Conservation (phyloP, 2,329 filamentous ascomycete species). For the Fusarium sp. region DNA sequence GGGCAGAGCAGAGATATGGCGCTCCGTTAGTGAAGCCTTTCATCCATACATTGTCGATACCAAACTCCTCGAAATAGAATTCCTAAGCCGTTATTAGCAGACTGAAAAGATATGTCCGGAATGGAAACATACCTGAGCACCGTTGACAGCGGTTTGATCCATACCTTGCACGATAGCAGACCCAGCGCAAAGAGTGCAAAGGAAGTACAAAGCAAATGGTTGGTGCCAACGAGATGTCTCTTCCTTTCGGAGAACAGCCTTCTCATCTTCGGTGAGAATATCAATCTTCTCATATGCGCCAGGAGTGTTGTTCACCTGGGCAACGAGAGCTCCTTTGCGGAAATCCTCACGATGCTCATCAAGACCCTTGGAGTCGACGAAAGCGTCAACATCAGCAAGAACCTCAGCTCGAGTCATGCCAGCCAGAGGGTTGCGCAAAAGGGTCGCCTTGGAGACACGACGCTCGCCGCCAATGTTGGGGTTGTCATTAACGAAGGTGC, state of each 20-base stretch:
- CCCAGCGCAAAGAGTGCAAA: conserved; percentile 51
- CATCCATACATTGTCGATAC: conserved; percentile 56
- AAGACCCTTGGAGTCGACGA: conserved; percentile 52
- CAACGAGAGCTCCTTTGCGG: conserved; percentile 63
- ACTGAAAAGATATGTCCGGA: background rate
- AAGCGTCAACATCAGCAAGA: conserved; percentile 52
- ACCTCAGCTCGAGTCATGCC: conserved; percentile 48
- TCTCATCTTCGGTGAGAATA: conserved; percentile 47
- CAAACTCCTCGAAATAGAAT: conserved; percentile 51
- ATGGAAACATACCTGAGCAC: conserved; percentile 64
- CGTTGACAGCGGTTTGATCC: conserved; percentile 74
- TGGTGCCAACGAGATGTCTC: conserved; percentile 49
- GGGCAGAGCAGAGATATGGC: conserved; percentile 64
- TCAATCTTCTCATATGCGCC: conserved; percentile 48
- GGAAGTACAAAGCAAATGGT: conserved; percentile 51
- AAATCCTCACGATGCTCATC: conserved; percentile 57
- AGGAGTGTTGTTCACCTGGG: conserved; percentile 56
- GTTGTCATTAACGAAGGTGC: conserved; percentile 35
- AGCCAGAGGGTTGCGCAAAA: conserved; percentile 49
- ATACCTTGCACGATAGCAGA: conserved; percentile 73
- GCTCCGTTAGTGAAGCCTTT: conserved; percentile 67
- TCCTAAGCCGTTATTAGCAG: conserved; percentile 39
- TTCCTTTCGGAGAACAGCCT: conserved; percentile 46
- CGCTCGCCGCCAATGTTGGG: conserved; percentile 10
- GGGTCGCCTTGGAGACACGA: conserved; percentile 42